phyloP scores from a whole-genome alignment of 2,329 filamentous ascomycete genomes.

The Hypoxylon rubiginosum region DNA sequence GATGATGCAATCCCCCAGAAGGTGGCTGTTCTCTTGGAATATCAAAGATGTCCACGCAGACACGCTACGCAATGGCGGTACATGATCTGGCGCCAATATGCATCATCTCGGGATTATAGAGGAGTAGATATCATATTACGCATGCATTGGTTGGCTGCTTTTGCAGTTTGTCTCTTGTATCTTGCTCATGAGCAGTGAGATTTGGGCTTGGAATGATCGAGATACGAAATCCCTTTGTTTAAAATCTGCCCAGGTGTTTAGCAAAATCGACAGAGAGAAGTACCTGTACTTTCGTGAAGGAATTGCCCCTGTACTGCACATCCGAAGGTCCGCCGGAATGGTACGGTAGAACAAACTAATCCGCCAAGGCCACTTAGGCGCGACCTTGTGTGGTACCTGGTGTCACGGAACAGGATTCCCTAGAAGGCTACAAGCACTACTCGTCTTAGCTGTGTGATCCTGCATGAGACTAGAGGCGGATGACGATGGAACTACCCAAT shows the following conservation, averaged over 20 bases:
- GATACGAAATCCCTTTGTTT: constrained; percentile 2
- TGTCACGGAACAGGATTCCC: constrained; percentile 35
- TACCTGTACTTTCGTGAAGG: constrained; percentile 31
- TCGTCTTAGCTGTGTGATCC: constrained; percentile 24
- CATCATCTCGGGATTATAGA: constrained; percentile 6
- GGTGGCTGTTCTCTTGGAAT: constrained; percentile 13
- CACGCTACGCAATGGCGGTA: constrained; percentile 9
- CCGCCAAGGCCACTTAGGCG: constrained; percentile 29
- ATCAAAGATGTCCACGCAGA: constrained; percentile 1
- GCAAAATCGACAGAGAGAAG: constrained; percentile 6
- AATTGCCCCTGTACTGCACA: constrained; percentile 14
- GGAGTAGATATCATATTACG: constrained; percentile 19
- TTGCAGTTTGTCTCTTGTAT: constrained; percentile 13
- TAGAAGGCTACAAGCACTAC: constrained; percentile 31
- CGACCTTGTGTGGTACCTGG: constrained; percentile 30
- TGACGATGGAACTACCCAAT: constrained; percentile 30
- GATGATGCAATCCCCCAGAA: constrained; percentile 32
- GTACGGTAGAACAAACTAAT: constrained; percentile 32
- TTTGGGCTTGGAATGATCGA: neutral
- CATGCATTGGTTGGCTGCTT: neutral
- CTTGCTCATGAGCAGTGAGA: constrained; percentile 14
- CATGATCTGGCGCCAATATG: constrained; percentile 1
- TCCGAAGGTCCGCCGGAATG: constrained; percentile 28
- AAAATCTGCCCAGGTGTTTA: neutral
- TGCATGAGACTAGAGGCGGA: constrained; percentile 40